These are phyloP conservation scores for Penicillium hesseltinei DNA, from an alignment of 2,329 filamentous ascomycete genomes.

Conservation along the genomic window DNA sequence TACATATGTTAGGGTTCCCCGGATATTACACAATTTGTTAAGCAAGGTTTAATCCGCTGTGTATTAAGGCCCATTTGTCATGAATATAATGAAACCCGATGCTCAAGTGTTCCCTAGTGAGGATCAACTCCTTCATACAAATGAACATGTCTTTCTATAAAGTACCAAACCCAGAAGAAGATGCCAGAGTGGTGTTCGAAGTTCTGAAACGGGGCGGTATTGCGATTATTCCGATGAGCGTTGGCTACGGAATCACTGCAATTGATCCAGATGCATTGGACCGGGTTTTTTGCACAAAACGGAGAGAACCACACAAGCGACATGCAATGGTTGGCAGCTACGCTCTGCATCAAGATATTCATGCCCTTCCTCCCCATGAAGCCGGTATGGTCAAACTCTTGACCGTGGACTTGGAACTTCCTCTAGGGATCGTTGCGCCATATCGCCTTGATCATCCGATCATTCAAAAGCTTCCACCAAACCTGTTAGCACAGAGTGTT, in stretches of 20 bases:
- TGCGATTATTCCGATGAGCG: slow-evolving; percentile 27
- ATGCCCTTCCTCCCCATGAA: slow-evolving; percentile 17
- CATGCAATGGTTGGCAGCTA: slow-evolving; percentile 32
- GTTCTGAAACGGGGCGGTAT: slow-evolving; percentile 25
- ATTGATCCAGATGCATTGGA: slow-evolving; percentile 20
- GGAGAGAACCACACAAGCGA: slow-evolving; percentile 24
- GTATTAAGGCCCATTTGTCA: neutral
- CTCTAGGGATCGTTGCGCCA: slow-evolving; percentile 27
- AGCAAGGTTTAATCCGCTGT: neutral
- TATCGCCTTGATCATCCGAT: slow-evolving; percentile 25
- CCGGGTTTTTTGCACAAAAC: slow-evolving; percentile 22
- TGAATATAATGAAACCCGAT: neutral
- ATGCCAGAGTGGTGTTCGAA: slow-evolving; percentile 23
- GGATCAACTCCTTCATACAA: neutral
- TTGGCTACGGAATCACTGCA: slow-evolving; percentile 30
- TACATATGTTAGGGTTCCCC: neutral
- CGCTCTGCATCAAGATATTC: slow-evolving; percentile 24
- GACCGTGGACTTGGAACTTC: slow-evolving; percentile 27
- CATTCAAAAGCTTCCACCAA: slow-evolving; percentile 17
- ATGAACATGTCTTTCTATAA: neutral
- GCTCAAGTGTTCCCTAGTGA: neutral
- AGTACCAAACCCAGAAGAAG: slow-evolving; percentile 2
- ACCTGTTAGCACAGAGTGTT: slow-evolving; percentile 16
- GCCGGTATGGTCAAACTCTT: slow-evolving; percentile 22
- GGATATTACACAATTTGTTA: neutral